Conservation (phyloP, 2,329 filamentous ascomycete species). For the Talaromyces pinophilus region DNA sequence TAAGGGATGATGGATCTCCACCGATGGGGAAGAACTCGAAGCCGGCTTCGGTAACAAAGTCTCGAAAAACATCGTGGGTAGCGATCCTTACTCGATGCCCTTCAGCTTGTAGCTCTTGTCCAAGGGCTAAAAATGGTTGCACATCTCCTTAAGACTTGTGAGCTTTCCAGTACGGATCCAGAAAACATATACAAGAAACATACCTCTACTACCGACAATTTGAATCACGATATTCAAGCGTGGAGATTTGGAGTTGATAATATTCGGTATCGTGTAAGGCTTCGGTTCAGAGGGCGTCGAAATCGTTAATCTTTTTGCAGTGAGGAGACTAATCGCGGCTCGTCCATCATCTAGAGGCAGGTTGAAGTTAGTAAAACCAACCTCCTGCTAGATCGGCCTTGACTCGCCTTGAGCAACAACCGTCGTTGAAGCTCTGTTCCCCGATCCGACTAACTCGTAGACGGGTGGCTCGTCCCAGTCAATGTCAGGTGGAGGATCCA, state of each 20-base stretch:
- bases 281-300: constrained; percentile 2
- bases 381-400: not conserved
- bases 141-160: constrained; percentile 35
- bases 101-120: constrained; percentile 51
- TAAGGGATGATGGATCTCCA: constrained; percentile 55
- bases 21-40: constrained; percentile 61
- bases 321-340: constrained; percentile 8
- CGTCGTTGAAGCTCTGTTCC: no score
- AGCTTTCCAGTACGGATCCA: constrained; percentile 1
- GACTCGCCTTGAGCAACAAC: not conserved
- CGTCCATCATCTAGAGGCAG: constrained; percentile 10
- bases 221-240: constrained; percentile 70
- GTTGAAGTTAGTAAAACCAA: constrained; percentile 9
- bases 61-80: constrained; percentile 42
- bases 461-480: no score
- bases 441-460: no score
- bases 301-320: not conserved
- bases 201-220: constrained; percentile 69
- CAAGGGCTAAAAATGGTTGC: constrained; percentile 62
- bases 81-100: constrained; percentile 60
- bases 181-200: not conserved
- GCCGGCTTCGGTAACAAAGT: constrained; percentile 30
- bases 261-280: not conserved
- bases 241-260: constrained; percentile 9
- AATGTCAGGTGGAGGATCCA: no score